Evolutionary conservation across 2,329 filamentous ascomycete genomes (phyloP), one percentile per base, ranked within the genome.

Genomic region (Sporothrix inflata): DNA sequence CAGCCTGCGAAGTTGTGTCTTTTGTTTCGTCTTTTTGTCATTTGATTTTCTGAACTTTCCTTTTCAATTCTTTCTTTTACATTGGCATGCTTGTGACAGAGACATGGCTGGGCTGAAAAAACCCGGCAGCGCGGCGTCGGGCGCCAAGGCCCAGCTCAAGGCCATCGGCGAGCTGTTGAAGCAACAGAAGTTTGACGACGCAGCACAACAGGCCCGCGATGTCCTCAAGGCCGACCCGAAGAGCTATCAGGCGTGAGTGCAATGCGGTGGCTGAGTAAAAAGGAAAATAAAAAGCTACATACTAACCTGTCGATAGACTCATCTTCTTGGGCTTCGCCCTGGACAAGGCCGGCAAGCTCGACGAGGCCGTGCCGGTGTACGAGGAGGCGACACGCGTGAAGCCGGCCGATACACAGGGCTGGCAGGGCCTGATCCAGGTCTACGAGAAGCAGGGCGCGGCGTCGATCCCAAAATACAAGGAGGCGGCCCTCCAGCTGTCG

Each of bases 311-410:
- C 47, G 19, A 16, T 71, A 74, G 74, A 12, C 88, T 93, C 75
- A 87, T 98, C n/a, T 97, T 98, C 79, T 84, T 97, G 21, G 96
- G 93, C 1, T 93, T 97, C 79, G 92, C 93, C 1, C 85, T 91
- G 61, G 94, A 97, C 80, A 96, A 94, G 79, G 87, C 91, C 74
- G 88, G 89, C 73, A 87, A 90, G 74, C 82, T 87, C 8, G 89
- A 92, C 7, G 91, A 93, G 53, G 90, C 96, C 0, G 94, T 96
- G 76, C 87, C 86, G 45, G 89, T 90, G 1, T 98, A 98, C 80
- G 85, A 87, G 53, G 85, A 87, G 42, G 96, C 95, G 1, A 88
- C 92, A 6, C 84, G 85, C 24, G 84, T 93, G 74, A 94, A 93
- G 75, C 88, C 90, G 0, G 85, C 88, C 21, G 94, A 98, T 76